phyloP scores from a whole-genome alignment of 2,329 filamentous ascomycete genomes.

The Nannizzia gypsea region DNA sequence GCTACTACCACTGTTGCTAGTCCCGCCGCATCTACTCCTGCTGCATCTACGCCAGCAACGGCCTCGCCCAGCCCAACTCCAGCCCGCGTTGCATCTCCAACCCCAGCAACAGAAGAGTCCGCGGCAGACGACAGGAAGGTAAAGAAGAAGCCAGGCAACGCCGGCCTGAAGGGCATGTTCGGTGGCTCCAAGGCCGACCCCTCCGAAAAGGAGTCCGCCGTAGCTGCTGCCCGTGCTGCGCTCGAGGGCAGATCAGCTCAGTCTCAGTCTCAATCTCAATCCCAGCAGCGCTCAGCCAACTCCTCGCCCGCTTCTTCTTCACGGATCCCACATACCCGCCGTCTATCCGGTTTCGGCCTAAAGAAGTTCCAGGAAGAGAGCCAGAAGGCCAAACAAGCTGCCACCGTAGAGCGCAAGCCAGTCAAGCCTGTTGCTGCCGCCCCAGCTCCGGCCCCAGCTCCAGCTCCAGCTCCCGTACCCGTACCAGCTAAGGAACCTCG shows the following conservation, averaged over 20 bases:
- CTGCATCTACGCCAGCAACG: conserved; percentile 1
- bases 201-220: conserved; percentile 21
- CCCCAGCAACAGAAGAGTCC: conserved; percentile 10
- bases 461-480: too few species aligned
- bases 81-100: conserved; percentile 12
- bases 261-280: conserved; percentile 16
- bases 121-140: conserved; percentile 31
- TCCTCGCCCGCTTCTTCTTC: conserved; percentile 20
- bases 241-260: conserved; percentile 28
- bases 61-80: conserved; percentile 13
- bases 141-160: conserved; percentile 32
- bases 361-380: conserved; percentile 21
- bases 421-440: conserved; percentile 10
- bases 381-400: conserved; percentile 8
- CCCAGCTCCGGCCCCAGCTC: too few species aligned
- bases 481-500: conserved; percentile 8
- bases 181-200: conserved; percentile 26
- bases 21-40: neutral
- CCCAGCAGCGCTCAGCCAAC: neutral
- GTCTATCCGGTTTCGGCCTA: conserved; percentile 20
- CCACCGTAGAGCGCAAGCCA: conserved; percentile 15
- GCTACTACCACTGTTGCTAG: neutral
- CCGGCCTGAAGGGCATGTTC: conserved; percentile 36
- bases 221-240: conserved; percentile 34
- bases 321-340: neutral